phyloP scores from a whole-genome alignment of 495 filamentous ascomycete genomes.

The Articulospora tetracladia region DNA sequence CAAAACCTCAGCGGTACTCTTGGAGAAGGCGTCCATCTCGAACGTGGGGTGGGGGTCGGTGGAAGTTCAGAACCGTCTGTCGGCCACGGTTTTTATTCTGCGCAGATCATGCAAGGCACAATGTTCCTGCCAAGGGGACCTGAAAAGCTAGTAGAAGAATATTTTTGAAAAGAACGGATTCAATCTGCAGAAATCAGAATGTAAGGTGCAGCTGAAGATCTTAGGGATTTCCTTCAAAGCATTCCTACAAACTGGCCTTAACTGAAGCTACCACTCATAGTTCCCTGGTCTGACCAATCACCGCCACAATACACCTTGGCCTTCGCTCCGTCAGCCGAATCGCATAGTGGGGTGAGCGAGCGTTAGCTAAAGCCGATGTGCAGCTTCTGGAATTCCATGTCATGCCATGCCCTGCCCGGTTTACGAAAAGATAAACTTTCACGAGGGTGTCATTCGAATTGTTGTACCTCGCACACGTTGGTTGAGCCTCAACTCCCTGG shows the following conservation, averaged over 20 bases:
- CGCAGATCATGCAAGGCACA: constrained; percentile 23
- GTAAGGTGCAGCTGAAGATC: neutral
- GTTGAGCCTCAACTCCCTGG: neutral
- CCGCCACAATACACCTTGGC: too few relatives aligned
- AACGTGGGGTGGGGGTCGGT: constrained; percentile 2
- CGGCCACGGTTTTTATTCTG: constrained; percentile 16
- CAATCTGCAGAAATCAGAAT: constrained; percentile 26
- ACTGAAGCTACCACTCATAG: neutral
- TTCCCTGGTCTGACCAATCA: neutral
- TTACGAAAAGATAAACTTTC: too few relatives aligned
- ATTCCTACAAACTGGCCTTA: neutral
- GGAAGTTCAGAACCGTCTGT: constrained; percentile 4
- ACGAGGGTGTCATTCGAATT: too few relatives aligned
- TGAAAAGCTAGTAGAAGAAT: constrained; percentile 10
- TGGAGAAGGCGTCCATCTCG: constrained; percentile 59
- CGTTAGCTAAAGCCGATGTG: too few relatives aligned
- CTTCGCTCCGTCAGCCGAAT: too few relatives aligned
- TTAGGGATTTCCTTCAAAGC: neutral
- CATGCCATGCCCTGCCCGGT: too few relatives aligned
- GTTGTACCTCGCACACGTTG: too few relatives aligned
- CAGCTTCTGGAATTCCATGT: too few relatives aligned
- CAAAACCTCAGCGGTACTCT: constrained; percentile 64
- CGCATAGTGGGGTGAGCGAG: too few relatives aligned
- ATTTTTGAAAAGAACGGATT: constrained; percentile 15
- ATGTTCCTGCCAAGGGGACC: constrained; percentile 17